Evolutionary conservation across 177 flowering plant genomes (phyloP), one percentile per base, ranked within the genome.

Genomic region (Tripterygium wilfordii): DNA sequence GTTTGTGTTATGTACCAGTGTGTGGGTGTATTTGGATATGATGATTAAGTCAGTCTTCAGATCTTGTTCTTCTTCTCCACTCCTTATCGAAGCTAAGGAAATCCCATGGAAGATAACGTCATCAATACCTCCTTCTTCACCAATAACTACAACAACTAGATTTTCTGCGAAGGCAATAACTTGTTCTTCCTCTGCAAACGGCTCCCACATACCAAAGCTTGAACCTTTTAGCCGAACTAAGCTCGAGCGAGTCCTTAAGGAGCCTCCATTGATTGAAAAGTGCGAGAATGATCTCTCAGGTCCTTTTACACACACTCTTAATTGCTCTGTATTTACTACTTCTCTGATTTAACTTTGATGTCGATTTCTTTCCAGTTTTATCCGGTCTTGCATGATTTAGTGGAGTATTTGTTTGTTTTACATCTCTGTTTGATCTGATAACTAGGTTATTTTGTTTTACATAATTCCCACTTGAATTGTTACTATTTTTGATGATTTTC

Each of bases 181-280:
- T 22, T 63, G 74, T 39, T 73, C 65, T 38, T 73, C 82, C 16
- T 66, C 74, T 7, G 71, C 79, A 45, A 75, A 46, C 60, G 21
- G 64, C 30, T 45, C 55, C 21, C 37, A 25, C 25, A 74, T 84
- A 10, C 97, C 98, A 0, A 91, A 87, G 69, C 94, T 83, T 15
- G 82, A 79, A 59, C 83, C 85, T 35, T 91, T 91, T 51, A 81
- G 78, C 72, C 58, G 89, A 36, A 70, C 58, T 71, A 76, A 63
- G 63, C 31, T 81, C 39, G 92, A 81, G 23, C 73, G 89, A 4
- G 65, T 53, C 33, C 5, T 83, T 18, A 76, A 67, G 49, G 89
- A 82, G 6, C 95, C 80, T 21, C 79, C 95, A 1, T 56, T 85
- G 65, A 77, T 91, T 26, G 70, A 83, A 43, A 91, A 83, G 51